These are phyloP conservation scores for Prunus persica DNA, from an alignment of 306 rosid genomes.

Conservation along the genomic window Prunus_persica_NCBIv2 NC_034010.1:13381501-13382000, in stretches of 20 bases:
- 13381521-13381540: background rate
- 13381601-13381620: background rate
- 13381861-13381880: constrained; percentile 98
- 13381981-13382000: constrained; percentile 94
- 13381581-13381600: background rate
- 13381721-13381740: background rate
- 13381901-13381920: constrained; percentile 98
- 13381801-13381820: background rate
- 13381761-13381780: background rate
- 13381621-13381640: background rate
- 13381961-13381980: constrained; percentile 98
- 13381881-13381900: constrained; percentile 99
- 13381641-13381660: background rate
- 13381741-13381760: background rate
- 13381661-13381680: background rate
- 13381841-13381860: constrained; percentile 98
- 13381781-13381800: too few species aligned
- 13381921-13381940: constrained; percentile 99
- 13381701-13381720: background rate
- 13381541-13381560: background rate
- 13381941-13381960: constrained; percentile 95
- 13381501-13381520: background rate
- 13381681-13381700: background rate
- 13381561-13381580: background rate
- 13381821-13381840: constrained; percentile 13